These are phyloP conservation scores for Mallotus japonicus DNA, from an alignment of 441 rosid genomes.

Conservation along the genomic window DNA sequence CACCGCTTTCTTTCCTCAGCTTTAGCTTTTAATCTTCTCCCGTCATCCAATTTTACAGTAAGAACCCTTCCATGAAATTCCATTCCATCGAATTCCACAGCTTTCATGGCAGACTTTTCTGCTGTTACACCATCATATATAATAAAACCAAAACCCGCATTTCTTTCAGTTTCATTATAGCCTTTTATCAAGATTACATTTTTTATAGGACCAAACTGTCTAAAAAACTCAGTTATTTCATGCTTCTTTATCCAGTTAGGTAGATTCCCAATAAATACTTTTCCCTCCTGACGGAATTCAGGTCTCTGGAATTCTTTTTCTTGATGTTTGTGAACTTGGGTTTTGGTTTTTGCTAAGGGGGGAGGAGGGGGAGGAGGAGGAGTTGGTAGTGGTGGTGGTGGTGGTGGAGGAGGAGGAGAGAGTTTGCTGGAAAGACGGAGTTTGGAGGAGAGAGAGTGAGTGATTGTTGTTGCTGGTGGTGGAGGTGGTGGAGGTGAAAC, in stretches of 20 bases:
- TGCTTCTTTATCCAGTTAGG: slow-evolving; percentile 86
- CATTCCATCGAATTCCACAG: slow-evolving; percentile 84
- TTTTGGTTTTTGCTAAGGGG: neutral
- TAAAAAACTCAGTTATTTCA: slow-evolving; percentile 62
- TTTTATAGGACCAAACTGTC: slow-evolving; percentile 86
- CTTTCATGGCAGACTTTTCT: slow-evolving; percentile 68
- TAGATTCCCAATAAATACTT: slow-evolving; percentile 82
- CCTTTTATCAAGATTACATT: slow-evolving; percentile 68
- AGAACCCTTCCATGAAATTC: slow-evolving; percentile 87
- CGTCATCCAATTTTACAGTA: slow-evolving; percentile 90
- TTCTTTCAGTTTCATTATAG: slow-evolving; percentile 56
- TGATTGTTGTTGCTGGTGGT: slow-evolving; percentile 11
- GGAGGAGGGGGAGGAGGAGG: slow-evolving; percentile 23
- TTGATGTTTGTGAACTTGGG: slow-evolving; percentile 23
- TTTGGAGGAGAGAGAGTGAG: slow-evolving; percentile 54
- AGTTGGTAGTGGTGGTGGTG: slow-evolving; percentile 25
- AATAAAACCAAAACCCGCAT: slow-evolving; percentile 87
- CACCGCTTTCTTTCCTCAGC: slow-evolving; percentile 63
- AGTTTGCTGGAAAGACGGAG: slow-evolving; percentile 81
- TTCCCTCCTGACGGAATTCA: slow-evolving; percentile 66
- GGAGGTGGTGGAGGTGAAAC: slow-evolving; percentile 22
- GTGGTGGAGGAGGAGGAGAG: slow-evolving; percentile 60
- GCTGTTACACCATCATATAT: slow-evolving; percentile 53
- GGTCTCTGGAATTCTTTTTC: slow-evolving; percentile 28
- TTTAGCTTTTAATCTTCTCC: slow-evolving; percentile 64